Base-by-base conservation (phyloP, 345 rosid genomes). In the Cardamine occulta region DNA sequence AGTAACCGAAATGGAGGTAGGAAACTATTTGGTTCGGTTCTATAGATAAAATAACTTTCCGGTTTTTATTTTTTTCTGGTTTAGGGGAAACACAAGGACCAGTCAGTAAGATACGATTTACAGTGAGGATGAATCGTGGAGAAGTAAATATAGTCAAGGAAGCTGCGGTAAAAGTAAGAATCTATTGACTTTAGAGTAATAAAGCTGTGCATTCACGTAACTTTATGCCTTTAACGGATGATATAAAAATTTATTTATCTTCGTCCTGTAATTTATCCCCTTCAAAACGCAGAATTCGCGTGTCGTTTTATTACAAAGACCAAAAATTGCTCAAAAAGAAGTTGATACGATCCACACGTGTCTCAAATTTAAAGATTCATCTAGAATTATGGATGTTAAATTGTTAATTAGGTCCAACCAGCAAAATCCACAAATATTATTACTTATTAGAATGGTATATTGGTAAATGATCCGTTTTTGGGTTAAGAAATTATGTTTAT, bases 91-190 rank as follows among this genome's bases (percentile, higher is more conserved):
- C n/a, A 23, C 8, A 44, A 44, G 34, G 74, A 56, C n/a, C 37
- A 58, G 3, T 19, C 11, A 32, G 58, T 65, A 23, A 45, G 55
- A 23, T 15, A 32, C 56, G 63, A 18, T 63, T 40, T 73, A 35
- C 35, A 28, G 18, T 15, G 29, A 2, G 21, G 63, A 24, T 60
- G 63, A 74, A 67, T 58, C 24, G 32, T 13, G 58, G 49, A 62
- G 65, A 62, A 61, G 73, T 74, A 48, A 47, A 74, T 74, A 66
- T 74, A 74, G 24, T 57, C 31, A 39, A 66, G 24, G 60, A 55
- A 76, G 45, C 66, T 63, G 66, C 66, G 26, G 65, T 76, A 32
- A 62, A 59, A 53, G 59, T 55, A 74, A 75, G 23, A 53, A 29
- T 68, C 29, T 40, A 21, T 40, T 44, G 64, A 62, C 40, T 52